A percentile compares a stretch with the other conserved stretches of the same genome.
These are phyloP conservation scores for Capsicum pubescens DNA, from an alignment of 257 asterid genomes.

Conservation along the genomic window DNA sequence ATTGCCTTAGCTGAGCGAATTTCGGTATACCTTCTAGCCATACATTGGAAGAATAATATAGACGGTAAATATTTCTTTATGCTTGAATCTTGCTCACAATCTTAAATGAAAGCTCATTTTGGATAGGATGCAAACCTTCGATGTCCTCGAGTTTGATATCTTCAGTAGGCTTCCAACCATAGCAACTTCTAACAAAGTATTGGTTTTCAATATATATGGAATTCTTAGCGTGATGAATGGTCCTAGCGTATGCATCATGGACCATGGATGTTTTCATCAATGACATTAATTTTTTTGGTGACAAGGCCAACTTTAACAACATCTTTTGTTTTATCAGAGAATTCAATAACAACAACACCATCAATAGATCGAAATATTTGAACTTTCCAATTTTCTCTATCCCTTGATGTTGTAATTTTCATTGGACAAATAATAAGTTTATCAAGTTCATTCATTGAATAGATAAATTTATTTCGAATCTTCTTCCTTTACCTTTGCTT, in stretches of 20 bases:
- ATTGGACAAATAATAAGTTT: conserved; percentile 50
- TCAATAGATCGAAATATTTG: conserved; percentile 91
- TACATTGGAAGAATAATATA: conserved; percentile 91
- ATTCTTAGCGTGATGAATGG: conserved; percentile 80
- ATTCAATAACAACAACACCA: conserved; percentile 65
- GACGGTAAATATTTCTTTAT: conserved; percentile 67
- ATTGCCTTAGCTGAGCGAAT: conserved; percentile 89
- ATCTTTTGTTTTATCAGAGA: conserved; percentile 54
- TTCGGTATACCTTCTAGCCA: conserved; percentile 92
- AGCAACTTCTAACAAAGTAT: conserved; percentile 88
- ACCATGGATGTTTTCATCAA: conserved; percentile 88
- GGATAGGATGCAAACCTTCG: conserved; percentile 72
- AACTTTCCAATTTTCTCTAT: conserved; percentile 73
- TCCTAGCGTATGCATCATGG: conserved; percentile 78
- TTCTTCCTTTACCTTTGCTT: conserved; percentile 89
- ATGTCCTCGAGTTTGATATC: conserved; percentile 58
- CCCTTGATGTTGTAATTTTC: conserved; percentile 41
- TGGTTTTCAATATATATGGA: conserved; percentile 92
- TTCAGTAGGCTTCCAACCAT: no score
- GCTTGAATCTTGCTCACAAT: conserved; percentile 74
- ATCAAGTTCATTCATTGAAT: conserved; percentile 50
- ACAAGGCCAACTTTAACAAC: conserved; percentile 63
- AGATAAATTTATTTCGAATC: conserved; percentile 52
- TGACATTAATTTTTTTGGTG: conserved; percentile 63
- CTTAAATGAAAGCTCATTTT: conserved; percentile 82